Evolutionary conservation across 306 rosid genomes (phyloP).

Genomic region (Potentilla sterilis): DNA sequence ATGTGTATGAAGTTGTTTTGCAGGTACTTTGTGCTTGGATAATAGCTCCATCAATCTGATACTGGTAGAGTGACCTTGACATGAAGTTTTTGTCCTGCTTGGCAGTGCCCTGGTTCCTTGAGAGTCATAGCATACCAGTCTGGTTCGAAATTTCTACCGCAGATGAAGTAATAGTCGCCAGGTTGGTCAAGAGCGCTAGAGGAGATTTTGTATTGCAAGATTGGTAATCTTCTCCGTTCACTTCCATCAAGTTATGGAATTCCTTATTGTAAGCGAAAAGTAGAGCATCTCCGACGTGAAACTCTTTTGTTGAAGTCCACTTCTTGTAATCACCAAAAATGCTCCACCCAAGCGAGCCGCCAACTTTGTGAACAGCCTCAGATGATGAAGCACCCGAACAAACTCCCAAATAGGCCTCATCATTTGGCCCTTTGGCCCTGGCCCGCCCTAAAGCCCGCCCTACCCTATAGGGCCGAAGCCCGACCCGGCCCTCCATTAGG

Average conservation of each 20-base stretch:
- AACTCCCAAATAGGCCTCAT: background rate
- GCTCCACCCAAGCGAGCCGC: background rate
- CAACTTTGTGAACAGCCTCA: background rate
- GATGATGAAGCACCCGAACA: background rate
- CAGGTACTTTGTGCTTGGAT: too few relatives aligned
- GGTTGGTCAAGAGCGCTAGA: background rate
- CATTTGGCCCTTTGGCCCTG: too few relatives aligned
- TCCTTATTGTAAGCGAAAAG: background rate
- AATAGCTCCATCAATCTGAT: too few relatives aligned
- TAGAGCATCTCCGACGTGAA: background rate
- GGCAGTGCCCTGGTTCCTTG: background rate
- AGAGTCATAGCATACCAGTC: background rate
- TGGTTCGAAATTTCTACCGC: background rate
- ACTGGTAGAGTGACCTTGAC: background rate
- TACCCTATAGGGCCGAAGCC: too few relatives aligned
- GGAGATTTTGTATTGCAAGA: background rate
- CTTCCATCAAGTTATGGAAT: background rate
- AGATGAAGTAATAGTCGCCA: background rate
- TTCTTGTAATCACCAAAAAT: background rate
- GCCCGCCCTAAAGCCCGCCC: too few relatives aligned
- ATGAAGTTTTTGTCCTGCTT: background rate
- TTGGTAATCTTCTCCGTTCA: conserved; percentile 4
- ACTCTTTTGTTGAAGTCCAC: background rate
- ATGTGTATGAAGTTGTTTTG: too few relatives aligned
- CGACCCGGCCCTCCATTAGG: too few relatives aligned